Evolutionary conservation across 75 land plant genomes (phyloP).

Genomic region (Adiantum capillusveneris): DNA sequence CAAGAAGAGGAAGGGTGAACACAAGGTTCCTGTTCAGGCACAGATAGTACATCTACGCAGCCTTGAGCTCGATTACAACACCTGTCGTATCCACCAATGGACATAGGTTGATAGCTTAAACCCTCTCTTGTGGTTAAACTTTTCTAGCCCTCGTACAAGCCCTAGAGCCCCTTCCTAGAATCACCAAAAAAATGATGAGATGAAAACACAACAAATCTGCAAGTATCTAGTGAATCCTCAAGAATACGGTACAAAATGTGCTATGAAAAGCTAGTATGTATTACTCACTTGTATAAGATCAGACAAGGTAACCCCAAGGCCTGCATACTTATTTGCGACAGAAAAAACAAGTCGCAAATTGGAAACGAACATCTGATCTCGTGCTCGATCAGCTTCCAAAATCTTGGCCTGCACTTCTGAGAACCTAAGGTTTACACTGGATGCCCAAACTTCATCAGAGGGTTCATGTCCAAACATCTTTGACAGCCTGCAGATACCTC

Average conservation of each 20-base stretch:
- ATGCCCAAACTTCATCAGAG: constrained; percentile 66
- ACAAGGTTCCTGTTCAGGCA: neutral
- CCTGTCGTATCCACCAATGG: constrained; percentile 99
- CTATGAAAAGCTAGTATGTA: no score
- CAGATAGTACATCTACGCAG: no score
- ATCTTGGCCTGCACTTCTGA: constrained; percentile 45
- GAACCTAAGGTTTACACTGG: constrained; percentile 45
- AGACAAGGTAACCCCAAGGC: constrained; percentile 68
- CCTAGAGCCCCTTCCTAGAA: constrained; percentile 83
- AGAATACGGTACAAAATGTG: neutral
- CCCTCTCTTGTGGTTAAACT: constrained; percentile 88
- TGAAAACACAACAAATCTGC: neutral
- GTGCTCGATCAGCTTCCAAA: constrained; percentile 56
- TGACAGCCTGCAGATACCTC: constrained; percentile 61
- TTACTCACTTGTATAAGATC: constrained; percentile 83
- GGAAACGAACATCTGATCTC: constrained; percentile 68
- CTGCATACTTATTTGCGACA: constrained; percentile 74
- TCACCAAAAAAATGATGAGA: no score
- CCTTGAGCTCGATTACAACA: no score
- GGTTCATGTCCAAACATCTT: constrained; percentile 74
- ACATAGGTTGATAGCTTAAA: constrained; percentile 89
- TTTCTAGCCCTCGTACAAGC: constrained; percentile 77
- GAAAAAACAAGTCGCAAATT: constrained; percentile 88
- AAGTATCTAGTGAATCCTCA: neutral
- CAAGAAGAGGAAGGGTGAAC: neutral